These are phyloP conservation scores for Suhomyces anneliseae DNA, from an alignment of 1,139 yeast genomes.

Conservation along the genomic window DNA sequence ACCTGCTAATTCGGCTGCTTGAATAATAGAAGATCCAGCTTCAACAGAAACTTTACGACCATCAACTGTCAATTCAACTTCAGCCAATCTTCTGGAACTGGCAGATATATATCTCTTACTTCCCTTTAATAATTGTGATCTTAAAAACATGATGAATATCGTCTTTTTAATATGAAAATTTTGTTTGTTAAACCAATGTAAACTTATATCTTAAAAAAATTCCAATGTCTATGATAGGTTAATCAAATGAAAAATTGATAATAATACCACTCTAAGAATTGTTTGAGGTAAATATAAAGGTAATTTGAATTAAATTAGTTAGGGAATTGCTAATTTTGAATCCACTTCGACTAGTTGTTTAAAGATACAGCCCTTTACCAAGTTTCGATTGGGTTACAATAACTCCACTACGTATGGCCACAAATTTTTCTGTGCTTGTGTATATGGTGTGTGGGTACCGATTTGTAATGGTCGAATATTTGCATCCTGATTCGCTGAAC, in stretches of 20 bases:
- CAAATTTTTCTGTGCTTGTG: conserved; percentile 14
- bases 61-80: conserved; percentile 75
- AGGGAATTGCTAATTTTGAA: neutral
- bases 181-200: neutral
- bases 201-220: neutral
- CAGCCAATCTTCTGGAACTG: conserved; percentile 38
- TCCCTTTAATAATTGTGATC: conserved; percentile 27
- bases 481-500: conserved; percentile 35
- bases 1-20: conserved; percentile 91
- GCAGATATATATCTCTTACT: conserved; percentile 33
- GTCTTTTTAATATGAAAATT: neutral
- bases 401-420: conserved; percentile 9
- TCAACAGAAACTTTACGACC: conserved; percentile 76
- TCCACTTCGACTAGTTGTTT: conserved; percentile 2
- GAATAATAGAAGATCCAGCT: conserved; percentile 86
- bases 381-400: conserved; percentile 9
- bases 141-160: conserved; percentile 16
- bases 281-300: neutral
- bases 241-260: neutral
- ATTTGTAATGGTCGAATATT: conserved; percentile 23
- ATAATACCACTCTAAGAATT: neutral
- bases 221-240: neutral
- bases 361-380: neutral
- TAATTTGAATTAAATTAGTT: neutral
- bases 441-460: conserved; percentile 9